Evolutionary conservation across 2,329 filamentous ascomycete genomes (phyloP), one percentile per base, ranked within the genome.

Genomic region (Ophiostoma pallidulum): DNA sequence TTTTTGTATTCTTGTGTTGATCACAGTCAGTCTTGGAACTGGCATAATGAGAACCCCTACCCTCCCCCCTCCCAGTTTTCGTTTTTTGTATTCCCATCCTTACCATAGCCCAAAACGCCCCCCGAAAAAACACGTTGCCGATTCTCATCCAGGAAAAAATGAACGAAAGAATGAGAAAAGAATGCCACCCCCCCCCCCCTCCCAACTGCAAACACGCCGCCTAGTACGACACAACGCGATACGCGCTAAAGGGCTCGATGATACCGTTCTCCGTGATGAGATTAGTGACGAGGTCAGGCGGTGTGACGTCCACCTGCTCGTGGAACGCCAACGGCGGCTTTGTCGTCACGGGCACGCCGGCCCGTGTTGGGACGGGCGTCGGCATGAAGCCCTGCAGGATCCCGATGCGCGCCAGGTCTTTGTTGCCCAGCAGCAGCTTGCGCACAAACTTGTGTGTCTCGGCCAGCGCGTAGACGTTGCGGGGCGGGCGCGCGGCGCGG

Each of bases 361-460:
- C 48, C 3, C 28, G 48, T 2, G 44, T 59, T 57, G 20, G 64
- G 63, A 12, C 72, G 9, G 47, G 69, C 33, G 68, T 69, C 5
- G 77, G 78, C 57, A 73, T 73, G 62, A 94, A 75, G 29, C 79
- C 75, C 65, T 95, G 88, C 60, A 84, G 77, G 55, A 94, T 80
- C 0, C 86, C 86, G 37, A 63, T 58, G 38, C 60, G 57, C 19
- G 54, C 48, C 50, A 94, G 69, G 60, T 92, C 86, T 50, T 82
- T 79, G 65, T 95, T 88, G 53, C 83, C 80, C 19, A 92, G 69
- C 1, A 91, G 87, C 58, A 90, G 92, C 47, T 92, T 75, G 58
- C 89, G 77, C 39, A 94, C 88, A 61, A 98, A 96, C 68, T 98
- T 98, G 72, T 98, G 92, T 58, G 86, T 94, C 70, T 98, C 92